Evolutionary conservation across 208 protist genomes (phyloP).

Genomic region (Crithidia sp.): DNA sequence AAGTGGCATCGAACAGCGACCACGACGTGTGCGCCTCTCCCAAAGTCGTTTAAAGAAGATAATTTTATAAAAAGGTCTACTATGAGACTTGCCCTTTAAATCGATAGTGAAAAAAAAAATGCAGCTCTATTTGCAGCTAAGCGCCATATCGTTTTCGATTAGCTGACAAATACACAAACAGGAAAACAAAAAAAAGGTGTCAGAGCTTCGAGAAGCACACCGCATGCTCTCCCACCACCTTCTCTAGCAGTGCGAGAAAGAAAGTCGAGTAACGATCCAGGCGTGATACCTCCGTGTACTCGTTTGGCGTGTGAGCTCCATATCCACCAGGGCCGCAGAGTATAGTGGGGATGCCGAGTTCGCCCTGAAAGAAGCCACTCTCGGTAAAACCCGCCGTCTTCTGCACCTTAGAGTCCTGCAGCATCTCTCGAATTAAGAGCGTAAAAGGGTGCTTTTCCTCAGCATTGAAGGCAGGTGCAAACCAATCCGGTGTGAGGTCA

Average conservation of each 20-base stretch:
- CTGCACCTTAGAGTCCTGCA: background rate
- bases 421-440: constrained; percentile 19
- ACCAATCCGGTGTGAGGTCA: background rate
- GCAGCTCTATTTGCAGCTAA: no score
- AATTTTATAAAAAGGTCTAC: no score
- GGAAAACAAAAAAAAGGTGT: background rate
- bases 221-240: background rate
- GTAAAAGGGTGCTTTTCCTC: constrained; percentile 41
- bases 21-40: no score
- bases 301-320: constrained; percentile 46
- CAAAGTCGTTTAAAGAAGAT: no score
- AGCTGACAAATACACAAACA: background rate
- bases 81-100: no score
- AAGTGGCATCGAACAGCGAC: no score
- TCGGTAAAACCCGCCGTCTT: constrained; percentile 42
- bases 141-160: background rate
- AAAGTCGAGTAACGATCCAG: constrained; percentile 9
- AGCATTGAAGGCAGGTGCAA: constrained; percentile 25
- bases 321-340: constrained; percentile 46
- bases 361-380: constrained; percentile 44
- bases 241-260: background rate
- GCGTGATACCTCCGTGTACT: constrained; percentile 36
- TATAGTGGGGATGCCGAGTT: constrained; percentile 40
- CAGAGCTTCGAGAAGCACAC: background rate
- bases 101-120: no score